These are phyloP conservation scores for Neofusicoccum laricinum DNA, from an alignment of 2,329 filamentous ascomycete species.

Conservation along the genomic window DNA sequence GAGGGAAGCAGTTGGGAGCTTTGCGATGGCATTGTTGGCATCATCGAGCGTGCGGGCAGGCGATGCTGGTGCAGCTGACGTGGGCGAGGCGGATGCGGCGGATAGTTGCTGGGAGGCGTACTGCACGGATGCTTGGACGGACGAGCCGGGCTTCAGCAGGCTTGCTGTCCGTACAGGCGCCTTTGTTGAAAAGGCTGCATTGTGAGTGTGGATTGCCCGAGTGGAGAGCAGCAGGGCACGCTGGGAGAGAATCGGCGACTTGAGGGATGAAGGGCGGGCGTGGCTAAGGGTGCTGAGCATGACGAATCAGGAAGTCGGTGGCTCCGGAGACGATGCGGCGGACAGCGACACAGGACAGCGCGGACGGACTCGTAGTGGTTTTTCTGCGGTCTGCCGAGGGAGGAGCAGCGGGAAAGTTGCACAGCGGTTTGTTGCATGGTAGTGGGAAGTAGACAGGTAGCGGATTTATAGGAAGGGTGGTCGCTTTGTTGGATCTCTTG, in stretches of 20 bases:
- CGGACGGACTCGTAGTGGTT: not conserved
- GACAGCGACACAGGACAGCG: not conserved
- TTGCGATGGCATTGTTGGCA: not conserved
- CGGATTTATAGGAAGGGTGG: slow-evolving; percentile 12
- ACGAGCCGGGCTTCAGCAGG: slow-evolving; percentile 3
- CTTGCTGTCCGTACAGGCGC: not conserved
- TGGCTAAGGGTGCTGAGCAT: slow-evolving; percentile 14
- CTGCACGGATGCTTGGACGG: slow-evolving; percentile 4
- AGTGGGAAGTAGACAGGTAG: not conserved
- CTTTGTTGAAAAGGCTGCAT: slow-evolving; percentile 6
- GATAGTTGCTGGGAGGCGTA: not conserved
- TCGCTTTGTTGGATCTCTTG: slow-evolving; percentile 1
- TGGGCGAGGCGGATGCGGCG: not conserved
- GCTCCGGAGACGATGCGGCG: not conserved
- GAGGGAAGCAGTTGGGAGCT: slow-evolving; percentile 13
- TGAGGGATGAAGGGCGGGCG: slow-evolving; percentile 3
- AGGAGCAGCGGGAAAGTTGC: not conserved
- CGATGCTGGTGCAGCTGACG: not conserved
- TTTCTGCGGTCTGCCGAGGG: not conserved
- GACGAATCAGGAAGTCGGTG: slow-evolving; percentile 6
- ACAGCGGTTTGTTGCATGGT: slow-evolving; percentile 4
- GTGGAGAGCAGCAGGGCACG: not conserved
- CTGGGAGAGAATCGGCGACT: slow-evolving; percentile 4
- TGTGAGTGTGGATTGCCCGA: not conserved
- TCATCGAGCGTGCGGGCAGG: not conserved